phyloP scores from a whole-genome alignment of 1,284 basidiomycete species.

The Cronartium ribicola region DNA sequence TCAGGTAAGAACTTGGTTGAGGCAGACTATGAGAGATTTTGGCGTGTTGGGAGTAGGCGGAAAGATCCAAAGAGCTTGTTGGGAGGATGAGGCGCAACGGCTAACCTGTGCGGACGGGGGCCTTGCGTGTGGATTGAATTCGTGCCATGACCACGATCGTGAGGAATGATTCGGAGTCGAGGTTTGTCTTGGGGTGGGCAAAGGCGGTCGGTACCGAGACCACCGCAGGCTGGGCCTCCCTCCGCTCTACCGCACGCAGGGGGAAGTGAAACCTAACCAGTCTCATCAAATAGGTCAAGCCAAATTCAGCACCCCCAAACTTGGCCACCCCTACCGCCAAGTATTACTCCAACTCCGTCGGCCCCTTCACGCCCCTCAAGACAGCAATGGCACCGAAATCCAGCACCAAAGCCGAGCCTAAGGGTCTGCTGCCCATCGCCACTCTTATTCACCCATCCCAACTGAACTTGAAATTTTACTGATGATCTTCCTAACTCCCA shows the following conservation, averaged over 20 bases:
- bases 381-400: constrained; percentile 33
- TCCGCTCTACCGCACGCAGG: not conserved
- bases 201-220: not conserved
- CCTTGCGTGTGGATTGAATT: constrained; percentile 34
- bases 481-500: not conserved
- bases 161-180: not conserved
- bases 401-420: constrained; percentile 26
- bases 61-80: not conserved
- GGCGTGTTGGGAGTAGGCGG: not conserved
- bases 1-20: not conserved
- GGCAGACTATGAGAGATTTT: not conserved
- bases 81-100: not conserved
- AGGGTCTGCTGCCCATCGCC: constrained; percentile 1
- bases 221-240: not conserved
- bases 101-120: constrained; percentile 34
- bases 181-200: constrained; percentile 4
- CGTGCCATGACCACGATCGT: constrained; percentile 23
- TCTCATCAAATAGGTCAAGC: constrained; percentile 36
- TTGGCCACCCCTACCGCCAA: not conserved
- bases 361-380: constrained; percentile 9
- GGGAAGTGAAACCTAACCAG: constrained; percentile 21
- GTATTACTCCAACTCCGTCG: not conserved
- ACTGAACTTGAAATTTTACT: not conserved
- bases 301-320: not conserved
- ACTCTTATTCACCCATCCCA: not conserved